Evolutionary conservation across 148 eudicot genomes (phyloP).

Genomic region (Chenopodium suecicum): DNA sequence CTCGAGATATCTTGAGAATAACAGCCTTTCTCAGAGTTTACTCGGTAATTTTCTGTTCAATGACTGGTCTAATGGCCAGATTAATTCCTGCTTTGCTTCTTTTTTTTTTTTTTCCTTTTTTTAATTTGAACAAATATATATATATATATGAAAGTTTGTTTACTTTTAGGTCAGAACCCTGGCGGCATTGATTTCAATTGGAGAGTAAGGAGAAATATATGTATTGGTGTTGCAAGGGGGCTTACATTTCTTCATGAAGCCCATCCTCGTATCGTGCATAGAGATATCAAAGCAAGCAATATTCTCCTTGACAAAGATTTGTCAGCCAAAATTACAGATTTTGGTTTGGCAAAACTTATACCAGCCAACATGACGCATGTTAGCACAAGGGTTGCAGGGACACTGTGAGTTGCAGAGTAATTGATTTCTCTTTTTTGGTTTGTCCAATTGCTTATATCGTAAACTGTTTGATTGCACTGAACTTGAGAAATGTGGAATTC

Average conservation of each 20-base stretch:
- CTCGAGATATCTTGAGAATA: conserved; percentile 79
- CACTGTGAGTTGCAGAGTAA: conserved; percentile 54
- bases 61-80: background rate
- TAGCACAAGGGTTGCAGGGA: conserved; percentile 88
- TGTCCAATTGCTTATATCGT: conserved; percentile 2
- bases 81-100: conserved; percentile 16
- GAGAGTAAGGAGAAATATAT: conserved; percentile 53
- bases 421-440: background rate
- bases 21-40: conserved; percentile 76
- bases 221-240: conserved; percentile 76
- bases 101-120: too few species aligned
- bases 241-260: conserved; percentile 82
- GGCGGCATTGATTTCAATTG: conserved; percentile 51
- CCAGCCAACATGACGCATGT: conserved; percentile 66
- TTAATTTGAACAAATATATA: background rate
- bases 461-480: background rate
- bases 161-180: conserved; percentile 41
- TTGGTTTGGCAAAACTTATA: conserved; percentile 90
- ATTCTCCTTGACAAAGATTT: conserved; percentile 78
- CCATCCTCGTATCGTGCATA: conserved; percentile 69
- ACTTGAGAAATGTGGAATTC: background rate
- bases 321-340: conserved; percentile 76
- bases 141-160: conserved; percentile 3
- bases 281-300: conserved; percentile 95
- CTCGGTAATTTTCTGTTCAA: conserved; percentile 45